Percentiles rank a stretch among this genome's conserved stretches.
Conservation (phyloP, 768 basidiomycete genomes). For the Trametes maxima region DNA sequence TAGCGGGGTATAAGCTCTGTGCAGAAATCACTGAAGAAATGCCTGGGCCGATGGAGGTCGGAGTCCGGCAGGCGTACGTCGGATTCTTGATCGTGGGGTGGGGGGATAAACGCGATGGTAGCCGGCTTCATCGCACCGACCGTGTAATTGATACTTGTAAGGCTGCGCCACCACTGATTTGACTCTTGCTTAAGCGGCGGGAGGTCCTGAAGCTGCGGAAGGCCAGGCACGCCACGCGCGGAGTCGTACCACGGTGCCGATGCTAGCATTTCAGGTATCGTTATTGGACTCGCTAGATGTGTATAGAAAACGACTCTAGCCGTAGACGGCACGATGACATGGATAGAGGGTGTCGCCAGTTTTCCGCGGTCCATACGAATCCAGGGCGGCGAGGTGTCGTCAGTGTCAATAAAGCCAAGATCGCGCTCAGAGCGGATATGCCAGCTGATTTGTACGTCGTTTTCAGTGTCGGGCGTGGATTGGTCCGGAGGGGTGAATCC, state of each 20-base stretch:
- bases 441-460: slow-evolving; percentile 20
- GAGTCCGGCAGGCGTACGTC: slow-evolving; percentile 14
- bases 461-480: slow-evolving; percentile 1
- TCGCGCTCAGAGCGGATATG: slow-evolving; percentile 16
- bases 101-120: slow-evolving; percentile 19
- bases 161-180: neutral
- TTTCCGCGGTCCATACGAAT: slow-evolving; percentile 8
- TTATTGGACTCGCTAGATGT: neutral
- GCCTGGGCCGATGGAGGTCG: slow-evolving; percentile 4
- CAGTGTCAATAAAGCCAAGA: slow-evolving; percentile 10
- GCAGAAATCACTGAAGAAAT: slow-evolving; percentile 1
- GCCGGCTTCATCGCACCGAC: slow-evolving; percentile 15
- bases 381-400: slow-evolving; percentile 9
- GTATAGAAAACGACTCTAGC: neutral
- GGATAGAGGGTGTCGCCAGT: slow-evolving; percentile 17
- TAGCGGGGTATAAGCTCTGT: slow-evolving; percentile 16
- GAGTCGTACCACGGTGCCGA: slow-evolving; percentile 24
- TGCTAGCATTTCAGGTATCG: slow-evolving; percentile 18
- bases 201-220: neutral
- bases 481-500: slow-evolving; percentile 8
- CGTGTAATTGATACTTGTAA: slow-evolving; percentile 3
- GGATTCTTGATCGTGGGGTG: neutral
- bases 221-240: neutral
- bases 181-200: slow-evolving; percentile 16
- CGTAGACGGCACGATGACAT: slow-evolving; percentile 20